Evolutionary conservation across 2,329 filamentous ascomycete genomes (phyloP).

Genomic region (Aplosporella prunicola): DNA sequence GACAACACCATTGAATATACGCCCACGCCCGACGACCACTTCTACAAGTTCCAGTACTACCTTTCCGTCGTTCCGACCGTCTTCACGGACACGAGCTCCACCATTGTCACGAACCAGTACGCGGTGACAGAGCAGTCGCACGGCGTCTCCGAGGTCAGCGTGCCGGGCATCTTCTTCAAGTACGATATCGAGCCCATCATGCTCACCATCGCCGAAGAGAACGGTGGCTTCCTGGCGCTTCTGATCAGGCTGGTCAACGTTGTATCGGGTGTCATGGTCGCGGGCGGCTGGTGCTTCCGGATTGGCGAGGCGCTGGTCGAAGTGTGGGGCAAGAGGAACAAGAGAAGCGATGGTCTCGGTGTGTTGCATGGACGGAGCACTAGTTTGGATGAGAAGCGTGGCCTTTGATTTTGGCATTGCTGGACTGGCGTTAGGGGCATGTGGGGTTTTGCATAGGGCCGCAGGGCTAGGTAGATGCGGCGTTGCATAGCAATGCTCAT

Average conservation of each 20-base stretch:
- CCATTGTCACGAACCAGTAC: constrained; percentile 92
- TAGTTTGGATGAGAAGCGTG: constrained; percentile 8
- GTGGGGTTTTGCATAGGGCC: background rate
- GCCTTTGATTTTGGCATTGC: background rate
- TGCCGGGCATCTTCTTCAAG: constrained; percentile 95
- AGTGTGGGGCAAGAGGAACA: constrained; percentile 34
- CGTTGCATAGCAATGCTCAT: background rate
- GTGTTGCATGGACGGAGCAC: constrained; percentile 26
- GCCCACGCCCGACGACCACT: constrained; percentile 46
- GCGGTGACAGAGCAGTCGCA: constrained; percentile 85
- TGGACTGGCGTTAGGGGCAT: constrained; percentile 4
- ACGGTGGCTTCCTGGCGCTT: constrained; percentile 64
- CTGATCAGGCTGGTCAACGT: constrained; percentile 82
- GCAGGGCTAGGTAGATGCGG: constrained; percentile 3
- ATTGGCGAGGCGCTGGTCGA: constrained; percentile 65
- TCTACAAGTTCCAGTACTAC: constrained; percentile 98
- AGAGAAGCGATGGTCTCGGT: constrained; percentile 36
- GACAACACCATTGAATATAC: constrained; percentile 79
- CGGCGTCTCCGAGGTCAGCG: constrained; percentile 54
- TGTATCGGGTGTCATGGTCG: constrained; percentile 80
- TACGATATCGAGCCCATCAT: constrained; percentile 97
- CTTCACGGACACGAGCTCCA: constrained; percentile 55
- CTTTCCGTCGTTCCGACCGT: constrained; percentile 89
- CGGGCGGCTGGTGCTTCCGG: constrained; percentile 87
- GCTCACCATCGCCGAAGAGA: constrained; percentile 73